These are phyloP conservation scores for Cystobasidium onofrii DNA, from an alignment of 768 basidiomycete genomes.

Conservation along the genomic window DNA sequence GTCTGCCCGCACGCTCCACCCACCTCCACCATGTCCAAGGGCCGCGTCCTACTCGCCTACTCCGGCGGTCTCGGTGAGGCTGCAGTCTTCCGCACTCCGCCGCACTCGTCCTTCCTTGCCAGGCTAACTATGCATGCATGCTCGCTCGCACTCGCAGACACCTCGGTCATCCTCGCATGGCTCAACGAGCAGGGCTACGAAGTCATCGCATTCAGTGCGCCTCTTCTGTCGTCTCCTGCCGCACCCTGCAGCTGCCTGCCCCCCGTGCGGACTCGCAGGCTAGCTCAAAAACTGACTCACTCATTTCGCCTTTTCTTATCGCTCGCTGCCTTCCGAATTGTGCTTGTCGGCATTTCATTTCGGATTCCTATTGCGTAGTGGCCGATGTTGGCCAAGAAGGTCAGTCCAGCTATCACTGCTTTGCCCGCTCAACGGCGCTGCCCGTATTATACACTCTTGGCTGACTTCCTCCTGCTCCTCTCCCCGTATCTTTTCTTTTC, in stretches of 20 bases:
- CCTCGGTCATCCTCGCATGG: conserved; percentile 98
- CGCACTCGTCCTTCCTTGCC: background rate
- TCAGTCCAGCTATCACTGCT: background rate
- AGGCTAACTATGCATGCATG: background rate
- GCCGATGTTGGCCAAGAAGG: conserved; percentile 62
- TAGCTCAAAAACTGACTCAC: background rate
- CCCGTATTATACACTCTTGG: no score
- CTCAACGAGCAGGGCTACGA: conserved; percentile 97
- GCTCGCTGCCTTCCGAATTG: no score
- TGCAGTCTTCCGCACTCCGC: no score
- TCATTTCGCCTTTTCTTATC: background rate
- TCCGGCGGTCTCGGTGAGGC: conserved; percentile 94
- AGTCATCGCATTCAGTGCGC: conserved; percentile 73
- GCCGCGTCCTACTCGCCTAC: conserved; percentile 78
- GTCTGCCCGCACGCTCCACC: background rate
- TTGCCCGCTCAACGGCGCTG: no score
- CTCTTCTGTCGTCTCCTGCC: background rate
- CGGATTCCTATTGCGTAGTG: conserved; percentile 47
- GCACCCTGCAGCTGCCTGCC: background rate
- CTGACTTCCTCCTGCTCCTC: no score
- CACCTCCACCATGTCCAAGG: conserved; percentile 34
- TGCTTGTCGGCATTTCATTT: no score
- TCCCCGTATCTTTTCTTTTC: background rate
- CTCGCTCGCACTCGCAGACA: conserved; percentile 55
- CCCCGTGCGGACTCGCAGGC: background rate